Evolutionary conservation across 306 rosid species (phyloP).

Genomic region (Citrullus amarus): DNA sequence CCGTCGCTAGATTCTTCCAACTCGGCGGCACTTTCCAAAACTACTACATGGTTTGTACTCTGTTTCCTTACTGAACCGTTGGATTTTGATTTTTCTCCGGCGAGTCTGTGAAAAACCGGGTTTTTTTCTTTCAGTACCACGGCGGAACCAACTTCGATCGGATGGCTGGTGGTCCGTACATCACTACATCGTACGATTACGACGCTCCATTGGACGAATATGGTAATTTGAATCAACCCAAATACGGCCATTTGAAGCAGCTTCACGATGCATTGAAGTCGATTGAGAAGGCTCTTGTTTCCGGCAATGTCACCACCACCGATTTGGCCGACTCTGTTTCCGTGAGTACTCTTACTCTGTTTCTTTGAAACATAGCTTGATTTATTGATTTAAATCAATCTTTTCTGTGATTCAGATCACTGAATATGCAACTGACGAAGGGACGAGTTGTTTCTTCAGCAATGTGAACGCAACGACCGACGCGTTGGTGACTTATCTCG

Average conservation of each 20-base stretch:
- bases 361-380: not conserved
- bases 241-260: slow-evolving; percentile 44
- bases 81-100: too few species aligned
- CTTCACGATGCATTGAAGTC: slow-evolving; percentile 33
- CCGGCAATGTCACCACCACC: slow-evolving; percentile 19
- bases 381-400: too few species aligned
- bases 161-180: slow-evolving; percentile 47
- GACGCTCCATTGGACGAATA: slow-evolving; percentile 58
- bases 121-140: slow-evolving; percentile 24
- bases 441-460: slow-evolving; percentile 37
- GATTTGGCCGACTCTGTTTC: slow-evolving; percentile 28
- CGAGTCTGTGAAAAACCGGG: not conserved
- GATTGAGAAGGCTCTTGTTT: slow-evolving; percentile 27
- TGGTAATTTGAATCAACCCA: slow-evolving; percentile 44
- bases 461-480: slow-evolving; percentile 26
- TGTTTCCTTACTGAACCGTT: not conserved
- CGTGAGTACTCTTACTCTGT: slow-evolving; percentile 7
- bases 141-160: slow-evolving; percentile 58
- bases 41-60: slow-evolving; percentile 36
- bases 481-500: slow-evolving; percentile 27
- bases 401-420: slow-evolving; percentile 18
- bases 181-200: slow-evolving; percentile 44
- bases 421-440: slow-evolving; percentile 17
- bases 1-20: slow-evolving; percentile 47
- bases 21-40: slow-evolving; percentile 51